phyloP scores from a whole-genome alignment of 2,329 filamentous ascomycete species.

The Penicillium sp. region DNA sequence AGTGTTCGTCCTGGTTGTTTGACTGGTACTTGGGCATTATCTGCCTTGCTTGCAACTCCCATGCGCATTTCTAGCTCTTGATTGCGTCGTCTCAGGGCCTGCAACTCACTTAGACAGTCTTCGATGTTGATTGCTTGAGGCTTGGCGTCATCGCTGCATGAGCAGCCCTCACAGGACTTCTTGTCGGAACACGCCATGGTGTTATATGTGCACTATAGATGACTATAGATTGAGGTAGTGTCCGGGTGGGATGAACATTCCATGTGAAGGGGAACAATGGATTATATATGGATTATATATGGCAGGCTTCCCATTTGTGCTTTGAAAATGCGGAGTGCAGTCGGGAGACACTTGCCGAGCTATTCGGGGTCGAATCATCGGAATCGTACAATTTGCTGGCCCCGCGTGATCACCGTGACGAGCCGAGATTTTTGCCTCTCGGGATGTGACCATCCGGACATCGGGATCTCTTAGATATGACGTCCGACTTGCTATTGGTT shows the following conservation, averaged over 20 bases:
- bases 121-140: constrained; percentile 34
- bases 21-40: constrained; percentile 30
- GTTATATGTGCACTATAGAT: not conserved
- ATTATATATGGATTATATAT: constrained; percentile 11
- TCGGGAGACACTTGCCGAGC: constrained; percentile 4
- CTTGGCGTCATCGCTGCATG: constrained; percentile 24
- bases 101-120: constrained; percentile 40
- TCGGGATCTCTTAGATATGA: not conserved
- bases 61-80: constrained; percentile 31
- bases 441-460: constrained; percentile 9
- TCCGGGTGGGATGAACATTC: constrained; percentile 2
- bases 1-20: constrained; percentile 30
- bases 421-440: constrained; percentile 8
- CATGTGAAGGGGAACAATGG: not conserved
- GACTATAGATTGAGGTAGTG: not conserved
- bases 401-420: not conserved
- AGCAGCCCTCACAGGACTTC: constrained; percentile 34
- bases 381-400: not conserved
- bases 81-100: constrained; percentile 37
- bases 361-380: not conserved
- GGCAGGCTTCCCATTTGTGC: constrained; percentile 8
- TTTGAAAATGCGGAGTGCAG: not conserved
- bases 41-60: constrained; percentile 8
- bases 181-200: constrained; percentile 14
- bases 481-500: not conserved